Evolutionary conservation across 164 flowering plant species (phyloP).

Genomic region (Tetracentron sinense): DNA sequence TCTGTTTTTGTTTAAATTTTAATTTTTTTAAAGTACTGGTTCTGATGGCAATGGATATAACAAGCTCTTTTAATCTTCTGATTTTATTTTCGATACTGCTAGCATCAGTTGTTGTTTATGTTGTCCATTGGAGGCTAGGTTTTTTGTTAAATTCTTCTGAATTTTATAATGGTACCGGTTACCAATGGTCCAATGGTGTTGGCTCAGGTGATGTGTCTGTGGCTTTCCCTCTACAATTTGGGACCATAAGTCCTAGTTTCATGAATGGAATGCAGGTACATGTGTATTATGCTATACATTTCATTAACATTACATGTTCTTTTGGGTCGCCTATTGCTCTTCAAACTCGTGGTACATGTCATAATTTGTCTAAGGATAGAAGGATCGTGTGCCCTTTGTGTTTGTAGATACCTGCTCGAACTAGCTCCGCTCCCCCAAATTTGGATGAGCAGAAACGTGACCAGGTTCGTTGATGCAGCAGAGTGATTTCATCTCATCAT

Average conservation of each 20-base stretch:
- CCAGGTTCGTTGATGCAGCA: slow-evolving; percentile 62
- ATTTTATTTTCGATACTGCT: neutral
- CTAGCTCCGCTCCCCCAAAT: slow-evolving; percentile 95
- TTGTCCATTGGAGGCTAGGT: neutral
- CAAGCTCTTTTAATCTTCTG: neutral
- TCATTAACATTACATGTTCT: neutral
- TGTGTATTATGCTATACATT: no score
- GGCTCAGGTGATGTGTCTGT: neutral
- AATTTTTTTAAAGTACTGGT: neutral
- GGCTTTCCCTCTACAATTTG: slow-evolving; percentile 21
- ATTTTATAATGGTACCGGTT: neutral
- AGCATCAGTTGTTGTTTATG: no score
- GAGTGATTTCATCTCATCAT: no score
- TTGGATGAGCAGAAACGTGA: slow-evolving; percentile 88
- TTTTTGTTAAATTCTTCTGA: no score
- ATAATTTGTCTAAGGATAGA: neutral
- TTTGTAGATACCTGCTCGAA: slow-evolving; percentile 85
- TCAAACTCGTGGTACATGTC: neutral
- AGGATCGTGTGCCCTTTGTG: neutral
- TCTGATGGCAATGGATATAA: slow-evolving; percentile 39
- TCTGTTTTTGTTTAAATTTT: neutral
- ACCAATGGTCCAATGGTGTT: neutral
- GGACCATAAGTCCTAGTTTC: slow-evolving; percentile 16
- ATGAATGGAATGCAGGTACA: slow-evolving; percentile 27
- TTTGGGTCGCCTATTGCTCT: neutral